Percentiles rank a stretch among this genome's conserved stretches.
phyloP scores from a whole-genome alignment of 75 land plant genomes.

The Pinus albicaulis region DNA sequence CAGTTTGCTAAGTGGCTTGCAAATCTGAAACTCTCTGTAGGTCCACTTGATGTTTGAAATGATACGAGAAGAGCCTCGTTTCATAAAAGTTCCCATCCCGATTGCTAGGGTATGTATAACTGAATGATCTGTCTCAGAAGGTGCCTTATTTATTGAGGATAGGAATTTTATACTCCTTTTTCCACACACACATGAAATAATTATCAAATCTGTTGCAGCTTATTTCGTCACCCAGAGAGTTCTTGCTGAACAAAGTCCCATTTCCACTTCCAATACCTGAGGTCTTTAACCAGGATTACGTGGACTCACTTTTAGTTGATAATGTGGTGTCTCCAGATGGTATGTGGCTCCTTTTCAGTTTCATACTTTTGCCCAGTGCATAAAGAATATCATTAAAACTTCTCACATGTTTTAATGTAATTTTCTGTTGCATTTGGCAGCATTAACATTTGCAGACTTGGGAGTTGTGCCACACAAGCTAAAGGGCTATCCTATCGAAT shows the following conservation, averaged over 20 bases:
- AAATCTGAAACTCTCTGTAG: conserved; percentile 27
- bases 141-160: not conserved
- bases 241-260: conserved; percentile 66
- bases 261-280: conserved; percentile 63
- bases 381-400: not conserved
- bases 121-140: conserved; percentile 21
- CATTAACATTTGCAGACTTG: conserved; percentile 72
- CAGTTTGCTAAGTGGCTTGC: too few relatives aligned
- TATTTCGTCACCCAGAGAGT: conserved; percentile 70
- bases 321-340: conserved; percentile 80
- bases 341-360: conserved; percentile 3
- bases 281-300: conserved; percentile 68
- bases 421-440: conserved; percentile 26
- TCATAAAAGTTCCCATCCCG: conserved; percentile 73
- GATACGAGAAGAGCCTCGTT: conserved; percentile 82
- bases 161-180: too few relatives aligned
- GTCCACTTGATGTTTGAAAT: conserved; percentile 76
- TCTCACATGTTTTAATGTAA: not conserved
- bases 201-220: conserved; percentile 40
- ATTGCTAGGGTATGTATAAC: conserved; percentile 54
- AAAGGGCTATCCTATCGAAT: conserved; percentile 82
- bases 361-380: not conserved
- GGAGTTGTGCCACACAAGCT: conserved; percentile 75
- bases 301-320: conserved; percentile 60
- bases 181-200: not conserved